Evolutionary conservation across 2,329 filamentous ascomycete genomes (phyloP).

Genomic region (Penicillium sp.): DNA sequence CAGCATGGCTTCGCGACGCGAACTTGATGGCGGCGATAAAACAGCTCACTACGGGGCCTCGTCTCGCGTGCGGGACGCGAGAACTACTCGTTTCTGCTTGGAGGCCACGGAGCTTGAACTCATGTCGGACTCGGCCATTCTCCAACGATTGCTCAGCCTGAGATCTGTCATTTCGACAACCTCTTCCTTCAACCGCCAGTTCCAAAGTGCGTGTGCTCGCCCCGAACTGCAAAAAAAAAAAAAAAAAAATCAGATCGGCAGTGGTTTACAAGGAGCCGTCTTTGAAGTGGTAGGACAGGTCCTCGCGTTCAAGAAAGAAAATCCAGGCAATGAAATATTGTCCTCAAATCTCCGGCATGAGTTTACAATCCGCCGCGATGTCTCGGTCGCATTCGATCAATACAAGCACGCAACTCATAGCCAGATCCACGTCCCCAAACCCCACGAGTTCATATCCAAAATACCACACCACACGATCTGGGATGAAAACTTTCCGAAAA

Average conservation of each 20-base stretch:
- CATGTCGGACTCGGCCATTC: background rate
- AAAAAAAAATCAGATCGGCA: background rate
- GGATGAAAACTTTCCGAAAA: background rate
- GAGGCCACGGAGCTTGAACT: background rate
- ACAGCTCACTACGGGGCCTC: too few species aligned
- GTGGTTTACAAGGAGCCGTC: background rate
- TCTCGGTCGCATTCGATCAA: background rate
- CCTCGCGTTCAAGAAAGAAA: background rate
- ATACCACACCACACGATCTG: background rate
- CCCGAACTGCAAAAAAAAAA: background rate
- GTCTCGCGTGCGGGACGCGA: too few species aligned
- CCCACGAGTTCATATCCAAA: background rate
- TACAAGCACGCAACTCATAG: background rate
- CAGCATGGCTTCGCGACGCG: too few species aligned
- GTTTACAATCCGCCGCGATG: background rate
- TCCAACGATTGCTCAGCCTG: background rate
- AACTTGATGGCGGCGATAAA: too few species aligned
- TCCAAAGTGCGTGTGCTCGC: background rate
- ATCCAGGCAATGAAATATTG: background rate
- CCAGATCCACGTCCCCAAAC: background rate
- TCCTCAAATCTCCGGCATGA: background rate
- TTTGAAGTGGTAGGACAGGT: background rate
- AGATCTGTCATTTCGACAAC: background rate
- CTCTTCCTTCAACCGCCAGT: background rate
- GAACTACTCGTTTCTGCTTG: too few species aligned